These are phyloP conservation scores for Laguncularia racemosa DNA, from an alignment of 345 rosid species.

Conservation along the genomic window DNA sequence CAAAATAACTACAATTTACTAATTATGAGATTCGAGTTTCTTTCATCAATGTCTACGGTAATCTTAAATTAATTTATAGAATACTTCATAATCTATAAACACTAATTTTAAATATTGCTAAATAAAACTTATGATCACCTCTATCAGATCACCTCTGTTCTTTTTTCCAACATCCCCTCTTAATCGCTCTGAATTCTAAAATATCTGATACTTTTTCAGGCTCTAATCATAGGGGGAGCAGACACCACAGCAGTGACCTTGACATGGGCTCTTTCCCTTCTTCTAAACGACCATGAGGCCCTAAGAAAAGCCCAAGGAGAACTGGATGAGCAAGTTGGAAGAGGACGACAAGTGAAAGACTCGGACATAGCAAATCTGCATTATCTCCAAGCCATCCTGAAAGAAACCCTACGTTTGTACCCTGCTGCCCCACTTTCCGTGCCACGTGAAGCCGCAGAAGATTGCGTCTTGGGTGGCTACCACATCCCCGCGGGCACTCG, in stretches of 20 bases:
- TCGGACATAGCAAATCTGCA: slow-evolving; percentile 23
- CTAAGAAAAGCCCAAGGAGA: slow-evolving; percentile 31
- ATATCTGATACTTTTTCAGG: slow-evolving; percentile 21
- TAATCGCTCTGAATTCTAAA: too few relatives aligned
- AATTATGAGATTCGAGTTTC: too few relatives aligned
- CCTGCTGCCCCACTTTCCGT: slow-evolving; percentile 25
- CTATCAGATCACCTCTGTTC: too few relatives aligned
- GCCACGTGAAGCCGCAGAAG: slow-evolving; percentile 17
- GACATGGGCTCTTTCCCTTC: slow-evolving; percentile 36
- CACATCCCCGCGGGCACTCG: slow-evolving; percentile 21
- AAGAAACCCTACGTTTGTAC: slow-evolving; percentile 35
- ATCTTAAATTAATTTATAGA: too few relatives aligned
- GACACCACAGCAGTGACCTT: slow-evolving; percentile 30
- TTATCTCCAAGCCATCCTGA: slow-evolving; percentile 27
- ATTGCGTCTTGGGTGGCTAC: slow-evolving; percentile 19
- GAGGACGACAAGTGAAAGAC: slow-evolving; percentile 16
- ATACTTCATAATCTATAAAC: too few relatives aligned
- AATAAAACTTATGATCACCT: too few relatives aligned
- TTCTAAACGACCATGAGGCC: slow-evolving; percentile 26
- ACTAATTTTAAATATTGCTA: too few relatives aligned
- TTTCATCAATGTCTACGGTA: too few relatives aligned
- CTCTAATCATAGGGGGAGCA: slow-evolving; percentile 27
- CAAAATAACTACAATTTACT: too few relatives aligned
- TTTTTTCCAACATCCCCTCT: too few relatives aligned
- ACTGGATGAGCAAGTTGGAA: slow-evolving; percentile 28